Conservation (phyloP, 495 filamentous ascomycete species). For the Aspergillus panamensis region DNA sequence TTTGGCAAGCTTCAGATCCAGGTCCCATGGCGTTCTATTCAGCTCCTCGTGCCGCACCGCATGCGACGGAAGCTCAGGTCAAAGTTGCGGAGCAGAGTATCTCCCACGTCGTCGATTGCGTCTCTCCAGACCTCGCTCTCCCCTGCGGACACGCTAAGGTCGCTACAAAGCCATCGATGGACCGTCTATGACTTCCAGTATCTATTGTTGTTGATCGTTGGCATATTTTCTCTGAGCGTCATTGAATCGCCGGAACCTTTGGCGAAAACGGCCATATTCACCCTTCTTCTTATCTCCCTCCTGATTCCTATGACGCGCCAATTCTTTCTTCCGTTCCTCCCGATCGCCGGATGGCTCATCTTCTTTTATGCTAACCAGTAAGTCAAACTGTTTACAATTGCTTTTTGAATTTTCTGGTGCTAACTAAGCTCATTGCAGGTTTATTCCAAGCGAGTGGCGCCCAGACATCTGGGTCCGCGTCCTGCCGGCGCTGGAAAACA, state of each 20-base stretch:
- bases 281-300: conserved; percentile 65
- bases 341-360: conserved; percentile 77
- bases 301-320: conserved; percentile 84
- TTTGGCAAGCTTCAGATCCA: conserved; percentile 49
- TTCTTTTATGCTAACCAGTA: conserved; percentile 91
- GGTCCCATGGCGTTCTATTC: conserved; percentile 49
- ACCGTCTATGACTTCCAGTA: conserved; percentile 85
- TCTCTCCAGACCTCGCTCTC: conserved; percentile 79
- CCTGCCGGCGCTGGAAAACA: conserved; percentile 92
- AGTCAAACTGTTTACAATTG: conserved; percentile 33
- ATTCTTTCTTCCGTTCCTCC: conserved; percentile 84
- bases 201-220: conserved; percentile 64
- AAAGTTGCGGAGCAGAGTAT: conserved; percentile 66
- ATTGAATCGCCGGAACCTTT: conserved; percentile 70
- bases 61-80: conserved; percentile 70
- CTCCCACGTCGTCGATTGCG: conserved; percentile 68
- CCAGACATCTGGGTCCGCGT: conserved; percentile 93
- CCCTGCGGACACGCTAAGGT: conserved; percentile 65
- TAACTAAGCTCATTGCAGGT: conserved; percentile 48
- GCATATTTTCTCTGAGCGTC: conserved; percentile 77
- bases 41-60: conserved; percentile 60
- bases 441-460: conserved; percentile 79
- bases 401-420: conserved; percentile 6
- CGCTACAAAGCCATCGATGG: conserved; percentile 75
- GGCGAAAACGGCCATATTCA: conserved; percentile 63